Conservation (phyloP, 23 red algal genomes). For the Gracilaria gracilis region DNA sequence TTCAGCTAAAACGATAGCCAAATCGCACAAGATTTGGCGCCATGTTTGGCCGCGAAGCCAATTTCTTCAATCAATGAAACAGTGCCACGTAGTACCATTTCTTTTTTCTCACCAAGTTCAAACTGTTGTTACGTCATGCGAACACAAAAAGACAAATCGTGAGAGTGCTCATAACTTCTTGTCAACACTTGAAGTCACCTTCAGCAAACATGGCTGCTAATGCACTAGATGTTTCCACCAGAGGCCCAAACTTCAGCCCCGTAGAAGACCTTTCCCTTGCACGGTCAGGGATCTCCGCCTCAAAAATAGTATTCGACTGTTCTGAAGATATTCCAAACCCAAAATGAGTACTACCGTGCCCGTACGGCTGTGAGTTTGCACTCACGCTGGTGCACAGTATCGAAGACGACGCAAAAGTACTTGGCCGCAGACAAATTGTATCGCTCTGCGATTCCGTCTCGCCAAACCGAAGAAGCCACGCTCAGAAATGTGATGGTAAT, state of each 20-base stretch:
- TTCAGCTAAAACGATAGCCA: neutral
- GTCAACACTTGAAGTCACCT: too few relatives aligned
- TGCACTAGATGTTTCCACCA: too few relatives aligned
- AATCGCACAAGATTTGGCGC: neutral
- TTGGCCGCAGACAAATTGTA: slow-evolving; percentile 30
- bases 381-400: neutral
- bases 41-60: neutral
- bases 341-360: neutral
- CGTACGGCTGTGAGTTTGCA: slow-evolving; percentile 10
- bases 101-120: neutral
- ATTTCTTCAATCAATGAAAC: too few relatives aligned
- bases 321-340: neutral
- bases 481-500: slow-evolving; percentile 23
- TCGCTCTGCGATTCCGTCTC: slow-evolving; percentile 26
- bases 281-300: neutral
- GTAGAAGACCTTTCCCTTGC: slow-evolving; percentile 19
- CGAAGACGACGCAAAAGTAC: slow-evolving; percentile 18
- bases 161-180: too few relatives aligned
- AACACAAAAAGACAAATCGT: too few relatives aligned
- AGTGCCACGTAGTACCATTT: neutral
- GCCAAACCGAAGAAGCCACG: slow-evolving; percentile 22
- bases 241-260: slow-evolving; percentile 26
- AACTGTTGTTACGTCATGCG: too few relatives aligned
- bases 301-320: neutral
- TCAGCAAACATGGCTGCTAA: too few relatives aligned